Evolutionary conservation across 2,329 filamentous ascomycete genomes (phyloP).

Genomic region (Aureobasidium pullulans): DNA sequence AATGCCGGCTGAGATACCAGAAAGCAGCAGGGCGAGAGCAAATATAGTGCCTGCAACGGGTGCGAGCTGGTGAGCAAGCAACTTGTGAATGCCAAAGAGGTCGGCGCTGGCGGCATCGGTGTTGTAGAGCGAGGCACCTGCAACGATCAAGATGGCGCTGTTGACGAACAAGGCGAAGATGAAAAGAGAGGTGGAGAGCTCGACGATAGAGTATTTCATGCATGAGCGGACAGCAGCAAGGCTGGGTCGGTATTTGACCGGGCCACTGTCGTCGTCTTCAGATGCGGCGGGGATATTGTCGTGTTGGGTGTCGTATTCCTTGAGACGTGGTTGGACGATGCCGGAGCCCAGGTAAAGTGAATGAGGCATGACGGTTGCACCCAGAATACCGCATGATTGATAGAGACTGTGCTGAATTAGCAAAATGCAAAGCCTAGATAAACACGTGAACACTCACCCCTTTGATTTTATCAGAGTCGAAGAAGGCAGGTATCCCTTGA

Average conservation of each 20-base stretch:
- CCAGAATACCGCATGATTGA: conserved; percentile 68
- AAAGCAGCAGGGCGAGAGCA: conserved; percentile 70
- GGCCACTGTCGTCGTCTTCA: conserved; percentile 19
- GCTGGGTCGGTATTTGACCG: conserved; percentile 31
- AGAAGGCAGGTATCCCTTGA: conserved; percentile 59
- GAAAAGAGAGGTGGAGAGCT: conserved; percentile 33
- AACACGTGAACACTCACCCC: conserved; percentile 32
- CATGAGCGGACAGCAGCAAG: conserved; percentile 32
- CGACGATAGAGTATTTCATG: conserved; percentile 34
- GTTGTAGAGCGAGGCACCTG: conserved; percentile 66
- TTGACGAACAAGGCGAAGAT: conserved; percentile 38
- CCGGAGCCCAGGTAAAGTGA: conserved; percentile 62
- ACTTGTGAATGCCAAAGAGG: conserved; percentile 72
- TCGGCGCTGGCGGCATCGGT: conserved; percentile 57
- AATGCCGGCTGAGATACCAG: conserved; percentile 73
- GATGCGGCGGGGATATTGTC: conserved; percentile 22
- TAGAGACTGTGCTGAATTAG: conserved; percentile 42
- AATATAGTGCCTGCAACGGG: conserved; percentile 77
- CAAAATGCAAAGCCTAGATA: not conserved
- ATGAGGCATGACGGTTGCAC: conserved; percentile 68
- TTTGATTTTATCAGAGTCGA: conserved; percentile 49
- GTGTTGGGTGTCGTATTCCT: conserved; percentile 52
- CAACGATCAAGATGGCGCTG: conserved; percentile 39
- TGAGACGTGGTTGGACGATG: conserved; percentile 59
- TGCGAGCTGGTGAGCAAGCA: conserved; percentile 62